These are phyloP conservation scores for Elsinoe perseae DNA, from an alignment of 2,329 filamentous ascomycete genomes.

Conservation along the genomic window DNA sequence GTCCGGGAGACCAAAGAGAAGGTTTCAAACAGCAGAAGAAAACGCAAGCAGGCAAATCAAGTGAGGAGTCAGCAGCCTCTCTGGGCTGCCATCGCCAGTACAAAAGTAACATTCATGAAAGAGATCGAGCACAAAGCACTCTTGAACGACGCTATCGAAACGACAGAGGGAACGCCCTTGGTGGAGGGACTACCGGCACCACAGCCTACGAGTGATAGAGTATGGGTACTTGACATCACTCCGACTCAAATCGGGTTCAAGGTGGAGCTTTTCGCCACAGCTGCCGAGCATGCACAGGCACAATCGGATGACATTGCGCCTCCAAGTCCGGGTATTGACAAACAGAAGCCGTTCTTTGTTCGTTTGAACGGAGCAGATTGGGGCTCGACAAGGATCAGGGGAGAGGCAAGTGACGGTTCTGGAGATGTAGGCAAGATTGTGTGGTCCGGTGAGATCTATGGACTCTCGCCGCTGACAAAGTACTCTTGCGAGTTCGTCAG, in stretches of 20 bases:
- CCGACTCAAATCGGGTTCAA: constrained; percentile 68
- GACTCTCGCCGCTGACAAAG: constrained; percentile 62
- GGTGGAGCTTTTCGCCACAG: constrained; percentile 29
- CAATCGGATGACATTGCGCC: constrained; percentile 34
- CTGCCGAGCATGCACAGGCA: constrained; percentile 21
- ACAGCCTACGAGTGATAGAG: constrained; percentile 49
- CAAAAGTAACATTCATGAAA: constrained; percentile 92
- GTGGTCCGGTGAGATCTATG: constrained; percentile 63
- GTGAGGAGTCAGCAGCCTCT: constrained; percentile 85
- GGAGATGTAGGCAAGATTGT: constrained; percentile 25
- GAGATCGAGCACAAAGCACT: constrained; percentile 67
- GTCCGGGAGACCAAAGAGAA: constrained; percentile 49
- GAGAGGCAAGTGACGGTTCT: constrained; percentile 38
- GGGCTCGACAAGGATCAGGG: constrained; percentile 65
- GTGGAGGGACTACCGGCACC: constrained; percentile 43
- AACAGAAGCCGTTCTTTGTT: constrained; percentile 68
- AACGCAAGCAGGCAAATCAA: constrained; percentile 83
- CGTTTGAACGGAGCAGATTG: constrained; percentile 71
- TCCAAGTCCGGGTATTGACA: constrained; percentile 48
- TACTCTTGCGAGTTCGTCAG: constrained; percentile 74
- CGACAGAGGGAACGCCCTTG: constrained; percentile 7
- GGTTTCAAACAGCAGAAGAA: constrained; percentile 63
- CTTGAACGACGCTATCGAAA: constrained; percentile 61
- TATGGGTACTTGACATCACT: constrained; percentile 75
- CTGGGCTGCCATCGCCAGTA: constrained; percentile 90